Evolutionary conservation across 139 green algal genomes (phyloP).

Genomic region (Coelastrella sp.): DNA sequence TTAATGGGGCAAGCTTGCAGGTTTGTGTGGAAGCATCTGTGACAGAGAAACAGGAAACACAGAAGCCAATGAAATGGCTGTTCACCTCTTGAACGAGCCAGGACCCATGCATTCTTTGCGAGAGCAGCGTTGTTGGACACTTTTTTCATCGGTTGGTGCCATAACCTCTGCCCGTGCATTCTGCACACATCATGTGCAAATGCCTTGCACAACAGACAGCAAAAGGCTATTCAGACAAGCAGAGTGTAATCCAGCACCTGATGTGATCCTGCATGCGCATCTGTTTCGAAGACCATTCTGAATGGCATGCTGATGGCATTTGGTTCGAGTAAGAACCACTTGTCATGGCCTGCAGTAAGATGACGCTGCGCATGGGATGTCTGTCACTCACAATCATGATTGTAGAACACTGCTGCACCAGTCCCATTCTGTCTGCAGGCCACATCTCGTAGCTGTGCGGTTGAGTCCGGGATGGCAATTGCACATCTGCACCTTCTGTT

Average conservation of each 20-base stretch:
- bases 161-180: too few species aligned
- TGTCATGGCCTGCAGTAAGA: too few species aligned
- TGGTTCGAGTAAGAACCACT: background rate
- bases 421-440: background rate
- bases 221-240: too few species aligned
- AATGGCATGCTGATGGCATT: too few species aligned
- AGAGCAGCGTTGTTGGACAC: too few species aligned
- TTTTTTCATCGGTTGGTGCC: too few species aligned
- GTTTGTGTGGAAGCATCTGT: conserved; percentile 5
- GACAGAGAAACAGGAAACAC: background rate
- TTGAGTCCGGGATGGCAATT: background rate
- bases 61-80: background rate
- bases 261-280: too few species aligned
- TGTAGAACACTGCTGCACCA: conserved; percentile 24
- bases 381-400: conserved; percentile 14
- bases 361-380: background rate
- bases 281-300: too few species aligned
- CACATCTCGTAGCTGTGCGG: background rate
- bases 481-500: conserved; percentile 6
- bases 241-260: too few species aligned
- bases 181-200: too few species aligned
- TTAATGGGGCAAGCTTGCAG: background rate
- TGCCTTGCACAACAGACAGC: too few species aligned
- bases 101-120: too few species aligned
- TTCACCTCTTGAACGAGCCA: background rate